These are phyloP conservation scores for Hondaea fermentalgiana DNA, from an alignment of 108 stramenopile genomes.

Conservation along the genomic window DNA sequence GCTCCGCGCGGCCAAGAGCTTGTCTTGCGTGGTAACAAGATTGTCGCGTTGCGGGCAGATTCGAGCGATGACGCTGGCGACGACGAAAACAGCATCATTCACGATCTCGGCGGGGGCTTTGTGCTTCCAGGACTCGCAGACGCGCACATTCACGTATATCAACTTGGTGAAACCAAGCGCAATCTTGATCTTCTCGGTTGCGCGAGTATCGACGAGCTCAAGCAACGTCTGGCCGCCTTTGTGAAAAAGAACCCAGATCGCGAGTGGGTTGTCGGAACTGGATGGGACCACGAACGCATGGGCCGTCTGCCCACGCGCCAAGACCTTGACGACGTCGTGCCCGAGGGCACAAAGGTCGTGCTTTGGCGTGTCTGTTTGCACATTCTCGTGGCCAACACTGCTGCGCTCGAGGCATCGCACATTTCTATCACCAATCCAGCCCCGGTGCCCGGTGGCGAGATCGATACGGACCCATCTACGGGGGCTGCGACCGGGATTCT, in stretches of 20 bases:
- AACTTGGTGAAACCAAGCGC: background rate
- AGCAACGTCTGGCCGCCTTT: background rate
- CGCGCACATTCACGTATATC: background rate
- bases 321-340: background rate
- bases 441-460: background rate
- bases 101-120: background rate
- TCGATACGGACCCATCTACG: background rate
- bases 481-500: background rate
- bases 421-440: background rate
- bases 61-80: background rate
- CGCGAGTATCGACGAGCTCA: background rate
- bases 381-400: background rate
- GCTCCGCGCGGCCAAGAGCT: background rate
- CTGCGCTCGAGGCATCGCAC: background rate
- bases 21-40: background rate
- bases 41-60: background rate
- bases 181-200: background rate
- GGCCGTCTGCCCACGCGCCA: background rate
- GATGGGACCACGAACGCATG: conserved; percentile 8
- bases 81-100: background rate
- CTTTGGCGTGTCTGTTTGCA: conserved; percentile 11
- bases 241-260: background rate
- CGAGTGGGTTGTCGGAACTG: background rate
- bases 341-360: background rate
- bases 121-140: background rate